Evolutionary conservation across 352 stramenopile species (phyloP), one percentile per base, ranked within the genome.

Genomic region (Elongisporangium anandrum): DNA sequence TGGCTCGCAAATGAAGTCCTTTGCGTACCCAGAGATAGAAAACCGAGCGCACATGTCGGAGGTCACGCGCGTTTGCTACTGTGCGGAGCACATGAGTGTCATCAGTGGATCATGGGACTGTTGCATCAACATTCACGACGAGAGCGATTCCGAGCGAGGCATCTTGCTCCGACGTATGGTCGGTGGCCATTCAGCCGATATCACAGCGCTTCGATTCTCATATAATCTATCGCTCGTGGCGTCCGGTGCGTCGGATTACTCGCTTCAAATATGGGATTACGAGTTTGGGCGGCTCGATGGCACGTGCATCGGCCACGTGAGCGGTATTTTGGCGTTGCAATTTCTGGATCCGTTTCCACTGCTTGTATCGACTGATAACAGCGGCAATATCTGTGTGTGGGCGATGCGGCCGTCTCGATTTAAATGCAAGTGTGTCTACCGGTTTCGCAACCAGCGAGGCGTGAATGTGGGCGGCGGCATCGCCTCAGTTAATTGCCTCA

Each of bases 181-280:
- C 15, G 85, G 81, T 26, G 85, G 84, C 24, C 88, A 96, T 64
- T 68, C 61, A 7, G 72, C 73, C 15, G 88, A 96, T 63, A 94
- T 96, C 61, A 87, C 83, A 15, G 73, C 85, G 21, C 70, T 96
- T 45, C 73, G 60, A 51, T 94, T 90, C 60, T 94, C 81, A 52
- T 74, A 78, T 39, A 65, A 81, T 17, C 64, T 96, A 19, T 92
- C 81, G n/a, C 61, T 95, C 8, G 70, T 96, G 53, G 87, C 84
- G 0, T 90, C 83, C 0, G 87, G 85, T 5, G 84, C 81, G 13
- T 83, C 79, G 2, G 83, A 95, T 52, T 73, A 68, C 54, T 75
- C 72, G 34, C 75, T 96, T 12, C 81, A 90, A 60, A 60, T 95
- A 26, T 96, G 88, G 88, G 79, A 92, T 60, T 96, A 93, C 70